Base-by-base conservation (phyloP, 2,329 filamentous ascomycete genomes). In the Coniochaeta sp. region DNA sequence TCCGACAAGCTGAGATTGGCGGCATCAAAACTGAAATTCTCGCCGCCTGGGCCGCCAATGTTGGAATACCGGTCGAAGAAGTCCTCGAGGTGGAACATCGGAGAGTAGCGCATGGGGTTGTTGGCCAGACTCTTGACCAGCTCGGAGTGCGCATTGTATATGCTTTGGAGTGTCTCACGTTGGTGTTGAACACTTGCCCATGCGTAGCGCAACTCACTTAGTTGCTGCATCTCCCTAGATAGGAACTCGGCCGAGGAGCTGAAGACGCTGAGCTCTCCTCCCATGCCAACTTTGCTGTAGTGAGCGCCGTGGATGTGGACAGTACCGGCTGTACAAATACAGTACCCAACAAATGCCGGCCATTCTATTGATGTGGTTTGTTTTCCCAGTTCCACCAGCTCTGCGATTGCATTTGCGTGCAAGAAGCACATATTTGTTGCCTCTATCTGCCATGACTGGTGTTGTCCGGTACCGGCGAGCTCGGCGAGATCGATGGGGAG, bases 391-490 rank as follows among this genome's bases (percentile, higher is more conserved):
- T 93, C 89, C 5, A 92, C 87, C 2, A 96, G 76, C 68, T 96
- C 91, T 1, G 90, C 87, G 58, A 96, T 93, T 6, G 91, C 90
- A 68, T 96, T 96, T 6, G 91, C 91, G 65, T 96, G 91, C 19
- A 93, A 77, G 70, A 86, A 95, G 72, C 91, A 96, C 70, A 93
- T 81, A 67, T 95, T 93, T 0, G 91, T 96, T 0, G 91, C 90
- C 70, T 96, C 90, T 56, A 96, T 93, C 70, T 96, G 91, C 91
- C 91, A 96, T 31, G 90, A 93, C 70, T 96, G 91, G 66, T 96
- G 90, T 68, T 96, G 91, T 1, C 89, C 89, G 0, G 84, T 88
- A 16, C 89, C 89, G 14, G 89, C 85, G 7, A 96, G 82, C 71
- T 96, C 91, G 26, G 88, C 84, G 3, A 96, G 79, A 71, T 96